phyloP scores from a whole-genome alignment of 2,329 filamentous ascomycete species.

The Talaromyces sp. region DNA sequence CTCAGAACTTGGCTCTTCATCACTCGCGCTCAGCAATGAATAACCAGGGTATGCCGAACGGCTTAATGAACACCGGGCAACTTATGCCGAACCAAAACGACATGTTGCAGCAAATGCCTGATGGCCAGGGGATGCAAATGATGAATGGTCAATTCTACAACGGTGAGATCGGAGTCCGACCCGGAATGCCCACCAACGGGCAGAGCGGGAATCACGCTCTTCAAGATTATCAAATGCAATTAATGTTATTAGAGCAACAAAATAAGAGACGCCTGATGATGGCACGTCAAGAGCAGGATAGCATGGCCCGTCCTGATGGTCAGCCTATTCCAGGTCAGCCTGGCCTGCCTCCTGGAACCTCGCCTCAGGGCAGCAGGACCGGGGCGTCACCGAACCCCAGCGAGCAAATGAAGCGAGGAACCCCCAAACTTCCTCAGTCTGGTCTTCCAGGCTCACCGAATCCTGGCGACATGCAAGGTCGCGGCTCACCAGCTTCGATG shows the following conservation, averaged over 20 bases:
- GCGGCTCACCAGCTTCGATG: conserved; percentile 57
- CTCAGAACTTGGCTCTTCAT: conserved; percentile 76
- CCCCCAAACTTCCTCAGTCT: conserved; percentile 54
- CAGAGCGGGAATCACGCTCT: conserved; percentile 55
- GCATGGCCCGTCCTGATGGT: conserved; percentile 48
- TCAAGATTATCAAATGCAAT: conserved; percentile 66
- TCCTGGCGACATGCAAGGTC: conserved; percentile 54
- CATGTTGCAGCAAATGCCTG: conserved; percentile 70
- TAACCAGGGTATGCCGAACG: conserved; percentile 73
- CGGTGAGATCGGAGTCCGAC: conserved; percentile 48
- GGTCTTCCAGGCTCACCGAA: conserved; percentile 54
- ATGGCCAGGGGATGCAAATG: conserved; percentile 45
- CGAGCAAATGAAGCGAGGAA: conserved; percentile 59
- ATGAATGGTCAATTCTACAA: conserved; percentile 54
- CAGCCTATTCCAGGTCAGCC: conserved; percentile 43
- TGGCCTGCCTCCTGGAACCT: conserved; percentile 50
- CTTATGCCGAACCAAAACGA: conserved; percentile 70
- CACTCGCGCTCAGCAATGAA: conserved; percentile 71
- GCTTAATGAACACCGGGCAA: conserved; percentile 55
- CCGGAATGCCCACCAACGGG: conserved; percentile 34
- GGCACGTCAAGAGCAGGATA: conserved; percentile 63
- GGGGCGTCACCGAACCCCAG: conserved; percentile 57
- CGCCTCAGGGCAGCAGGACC: conserved; percentile 50
- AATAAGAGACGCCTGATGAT: conserved; percentile 63
- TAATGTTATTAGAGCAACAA: conserved; percentile 64